Conservation (phyloP, 2,329 filamentous ascomycete species). For the Trichoderma asperellum region DNA sequence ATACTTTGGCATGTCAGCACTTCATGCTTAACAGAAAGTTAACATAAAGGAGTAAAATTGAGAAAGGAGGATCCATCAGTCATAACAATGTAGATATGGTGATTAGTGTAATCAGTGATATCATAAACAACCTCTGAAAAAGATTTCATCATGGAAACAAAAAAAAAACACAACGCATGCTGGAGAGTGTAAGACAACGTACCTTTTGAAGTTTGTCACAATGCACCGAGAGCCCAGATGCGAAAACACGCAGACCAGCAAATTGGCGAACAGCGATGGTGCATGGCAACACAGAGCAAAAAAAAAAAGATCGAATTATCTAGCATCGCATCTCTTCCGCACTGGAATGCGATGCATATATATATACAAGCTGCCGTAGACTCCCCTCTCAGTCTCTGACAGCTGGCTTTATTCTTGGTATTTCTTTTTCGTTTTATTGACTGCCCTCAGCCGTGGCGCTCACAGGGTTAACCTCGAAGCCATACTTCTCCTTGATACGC, state of each 20-base stretch:
- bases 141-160: slow-evolving; percentile 46
- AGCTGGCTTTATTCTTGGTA: slow-evolving; percentile 12
- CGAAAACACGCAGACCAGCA: background rate
- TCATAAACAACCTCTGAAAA: slow-evolving; percentile 56
- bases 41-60: background rate
- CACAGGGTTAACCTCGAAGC: slow-evolving; percentile 77
- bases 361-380: slow-evolving; percentile 42
- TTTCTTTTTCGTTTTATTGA: slow-evolving; percentile 36
- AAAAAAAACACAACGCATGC: background rate
- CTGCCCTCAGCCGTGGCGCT: slow-evolving; percentile 54
- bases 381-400: slow-evolving; percentile 36
- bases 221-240: background rate
- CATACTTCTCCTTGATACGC: slow-evolving; percentile 84
- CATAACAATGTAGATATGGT: slow-evolving; percentile 30
- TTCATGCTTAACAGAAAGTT: background rate
- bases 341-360: slow-evolving; percentile 42
- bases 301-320: slow-evolving; percentile 47
- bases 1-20: background rate
- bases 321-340: slow-evolving; percentile 45
- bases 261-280: background rate
- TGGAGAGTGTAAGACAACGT: slow-evolving; percentile 31
- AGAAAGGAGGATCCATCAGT: slow-evolving; percentile 3
- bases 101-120: slow-evolving; percentile 42
- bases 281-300: slow-evolving; percentile 25
- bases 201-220: slow-evolving; percentile 31